Percentiles rank a stretch among this genome's conserved stretches.
Conservation (phyloP, 1,284 basidiomycete species). For the Fomitopsis pinicola region DNA sequence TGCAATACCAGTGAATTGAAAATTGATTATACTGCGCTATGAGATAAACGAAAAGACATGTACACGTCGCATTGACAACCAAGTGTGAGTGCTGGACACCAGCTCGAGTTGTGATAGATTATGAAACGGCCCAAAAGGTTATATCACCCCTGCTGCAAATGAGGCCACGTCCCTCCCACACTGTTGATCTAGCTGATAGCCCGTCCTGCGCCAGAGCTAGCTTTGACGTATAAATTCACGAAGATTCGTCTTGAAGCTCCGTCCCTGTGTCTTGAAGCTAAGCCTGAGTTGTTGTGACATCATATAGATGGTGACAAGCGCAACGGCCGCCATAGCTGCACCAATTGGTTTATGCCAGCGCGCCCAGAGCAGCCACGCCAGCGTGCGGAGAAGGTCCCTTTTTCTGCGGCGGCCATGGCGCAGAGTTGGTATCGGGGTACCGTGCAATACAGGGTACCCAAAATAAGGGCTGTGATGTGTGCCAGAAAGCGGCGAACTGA, state of each 20-base stretch:
- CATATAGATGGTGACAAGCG: slow-evolving; percentile 2
- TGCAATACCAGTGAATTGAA: neutral
- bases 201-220: neutral
- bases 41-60: neutral
- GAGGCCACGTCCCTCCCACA: too few relatives aligned
- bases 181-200: neutral
- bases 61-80: neutral
- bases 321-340: slow-evolving; percentile 16
- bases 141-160: neutral
- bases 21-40: neutral
- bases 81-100: too few relatives aligned
- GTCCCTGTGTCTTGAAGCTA: neutral
- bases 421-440: slow-evolving; percentile 34
- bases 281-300: neutral
- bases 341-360: slow-evolving; percentile 49
- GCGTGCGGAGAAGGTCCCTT: slow-evolving; percentile 64
- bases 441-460: slow-evolving; percentile 63
- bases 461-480: slow-evolving; percentile 76
- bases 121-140: neutral
- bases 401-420: slow-evolving; percentile 63
- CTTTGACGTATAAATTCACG: neutral
- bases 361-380: slow-evolving; percentile 62
- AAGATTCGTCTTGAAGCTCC: neutral
- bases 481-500: slow-evolving; percentile 30
- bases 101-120: neutral